phyloP scores from a whole-genome alignment of 441 rosid genomes.

The Euphorbia schlechtendalii region DNA sequence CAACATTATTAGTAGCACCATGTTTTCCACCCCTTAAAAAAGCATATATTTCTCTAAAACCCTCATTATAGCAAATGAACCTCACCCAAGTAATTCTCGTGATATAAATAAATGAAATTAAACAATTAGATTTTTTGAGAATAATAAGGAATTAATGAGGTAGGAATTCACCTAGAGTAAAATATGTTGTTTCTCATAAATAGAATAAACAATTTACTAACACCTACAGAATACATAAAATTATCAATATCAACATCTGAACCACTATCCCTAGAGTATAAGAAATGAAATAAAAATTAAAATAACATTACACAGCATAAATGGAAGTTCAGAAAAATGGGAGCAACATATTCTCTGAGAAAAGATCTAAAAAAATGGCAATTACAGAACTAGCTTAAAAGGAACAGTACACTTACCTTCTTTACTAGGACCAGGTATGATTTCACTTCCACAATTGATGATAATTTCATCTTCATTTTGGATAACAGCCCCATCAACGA shows the following conservation, averaged over 20 bases:
- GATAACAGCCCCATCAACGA: conserved; percentile 54
- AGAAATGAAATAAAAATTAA: background rate
- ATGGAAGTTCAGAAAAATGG: background rate
- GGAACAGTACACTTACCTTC: conserved; percentile 44
- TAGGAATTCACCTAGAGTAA: background rate
- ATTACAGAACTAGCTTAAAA: background rate
- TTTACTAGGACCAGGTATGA: conserved; percentile 47
- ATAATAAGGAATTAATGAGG: background rate
- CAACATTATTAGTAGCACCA: no score
- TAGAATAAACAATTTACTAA: background rate
- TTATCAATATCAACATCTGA: background rate
- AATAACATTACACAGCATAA: background rate
- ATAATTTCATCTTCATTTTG: conserved; percentile 40
- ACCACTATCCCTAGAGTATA: background rate
- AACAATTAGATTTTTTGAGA: background rate
- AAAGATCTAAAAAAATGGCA: background rate
- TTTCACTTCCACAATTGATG: conserved; percentile 62
- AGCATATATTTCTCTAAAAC: conserved; percentile 3
- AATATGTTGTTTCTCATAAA: background rate
- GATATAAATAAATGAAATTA: background rate
- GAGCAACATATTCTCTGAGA: background rate
- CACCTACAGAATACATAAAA: background rate
- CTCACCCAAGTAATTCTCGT: background rate
- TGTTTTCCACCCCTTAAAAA: background rate
- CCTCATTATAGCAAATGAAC: no score